Base-by-base conservation (phyloP, 495 filamentous ascomycete species). In the Trichoderma parareesei region DNA sequence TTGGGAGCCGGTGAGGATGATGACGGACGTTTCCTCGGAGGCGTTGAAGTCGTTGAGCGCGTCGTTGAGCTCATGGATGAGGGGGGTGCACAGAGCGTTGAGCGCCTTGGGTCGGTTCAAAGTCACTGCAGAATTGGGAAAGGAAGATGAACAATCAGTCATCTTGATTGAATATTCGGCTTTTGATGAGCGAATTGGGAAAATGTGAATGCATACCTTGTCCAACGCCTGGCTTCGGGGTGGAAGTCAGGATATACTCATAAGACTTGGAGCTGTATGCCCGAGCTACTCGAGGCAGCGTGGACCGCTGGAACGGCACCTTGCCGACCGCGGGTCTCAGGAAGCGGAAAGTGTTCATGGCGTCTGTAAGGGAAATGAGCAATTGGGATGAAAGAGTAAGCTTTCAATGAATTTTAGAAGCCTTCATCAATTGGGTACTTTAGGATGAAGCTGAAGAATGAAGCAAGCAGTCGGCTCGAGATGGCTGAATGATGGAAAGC, bases 91-190 rank as follows among this genome's bases (percentile, higher is more conserved):
- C 66, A 98, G 86, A 43, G 94, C 93, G 74, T 98, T 98, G 72
- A 96, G 87, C 42, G 92, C 91, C 77, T 93, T 95, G 65, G 94
- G 94, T 43, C 94, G 90, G 82, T 95, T 92, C 64, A 98, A 81
- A n/a, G 92, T 94, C 71, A 98, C 93, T 96, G 66, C 11, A 62
- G 13, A 57, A 55, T 68, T 68, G 66, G 14, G 61, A n/a, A 57
- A 60, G 68, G 69, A 46, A 40, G 9, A 43, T 10, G 40, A 16
- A 20, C 2, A 44, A 37, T 49, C 38, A 46, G 3, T 67, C 27
- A 27, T 27, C 27, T 27, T 27, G 27, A 27, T 27, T 27, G 27
- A 27, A 27, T 27, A 27, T 0, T 27, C 0, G 27, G 27, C 27
- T 27, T 49, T 66, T 43, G 38, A 42, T 63, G 33, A 37, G 40